A percentile compares a stretch with the other conserved stretches of the same genome.
These are phyloP conservation scores for Scheffersomyces cryptocercus DNA, from an alignment of 1,139 yeast species.

Conservation along the genomic window DNA sequence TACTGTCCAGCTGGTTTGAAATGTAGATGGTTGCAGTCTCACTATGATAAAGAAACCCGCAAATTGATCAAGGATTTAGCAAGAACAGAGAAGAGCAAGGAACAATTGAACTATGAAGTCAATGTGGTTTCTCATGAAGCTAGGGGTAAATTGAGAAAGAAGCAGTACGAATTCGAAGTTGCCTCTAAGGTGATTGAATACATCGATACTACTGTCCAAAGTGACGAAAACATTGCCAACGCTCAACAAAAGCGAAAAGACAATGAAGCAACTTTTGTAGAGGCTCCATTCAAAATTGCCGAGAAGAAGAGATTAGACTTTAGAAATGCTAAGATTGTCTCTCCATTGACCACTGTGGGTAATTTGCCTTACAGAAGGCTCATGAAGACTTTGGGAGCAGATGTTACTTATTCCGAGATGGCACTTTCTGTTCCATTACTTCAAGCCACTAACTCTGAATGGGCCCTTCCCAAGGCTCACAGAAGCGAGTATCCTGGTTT, in stretches of 20 bases:
- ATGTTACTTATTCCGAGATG: conserved; percentile 94
- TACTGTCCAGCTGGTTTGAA: conserved; percentile 90
- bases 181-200: conserved; percentile 57
- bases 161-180: conserved; percentile 55
- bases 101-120: conserved; percentile 52
- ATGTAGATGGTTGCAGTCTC: conserved; percentile 90
- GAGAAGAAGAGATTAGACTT: conserved; percentile 80
- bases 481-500: conserved; percentile 79
- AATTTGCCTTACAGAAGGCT: conserved; percentile 92
- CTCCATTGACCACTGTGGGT: conserved; percentile 97
- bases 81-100: conserved; percentile 34
- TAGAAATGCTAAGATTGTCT: conserved; percentile 76
- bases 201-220: conserved; percentile 50
- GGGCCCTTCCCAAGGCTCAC: conserved; percentile 97
- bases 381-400: conserved; percentile 91
- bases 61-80: conserved; percentile 46
- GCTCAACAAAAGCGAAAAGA: conserved; percentile 34
- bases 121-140: conserved; percentile 58
- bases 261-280: conserved; percentile 59
- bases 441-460: conserved; percentile 89
- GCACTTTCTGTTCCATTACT: conserved; percentile 83
- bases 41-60: conserved; percentile 52
- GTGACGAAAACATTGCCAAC: conserved; percentile 39
- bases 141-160: conserved; percentile 63
- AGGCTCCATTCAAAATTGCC: conserved; percentile 73